phyloP scores from a whole-genome alignment of 306 rosid species.

The Vigna mungo region DNA sequence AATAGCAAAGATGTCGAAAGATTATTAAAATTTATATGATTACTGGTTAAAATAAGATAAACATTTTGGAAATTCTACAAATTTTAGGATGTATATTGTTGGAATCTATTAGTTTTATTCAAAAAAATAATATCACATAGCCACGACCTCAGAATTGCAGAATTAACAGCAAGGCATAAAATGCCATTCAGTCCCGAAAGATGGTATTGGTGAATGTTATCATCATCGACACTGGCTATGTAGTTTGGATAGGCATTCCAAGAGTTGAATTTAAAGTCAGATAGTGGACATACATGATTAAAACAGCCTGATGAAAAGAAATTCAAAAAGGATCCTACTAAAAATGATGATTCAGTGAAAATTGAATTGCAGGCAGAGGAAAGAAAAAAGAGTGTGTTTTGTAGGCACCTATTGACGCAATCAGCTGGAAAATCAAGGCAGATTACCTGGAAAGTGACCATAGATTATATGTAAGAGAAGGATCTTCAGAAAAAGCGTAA shows the following conservation, averaged over 20 bases:
- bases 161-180: constrained; percentile 48
- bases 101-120: no score
- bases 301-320: no score
- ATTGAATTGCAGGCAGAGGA: not conserved
- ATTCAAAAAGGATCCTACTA: no score
- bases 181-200: constrained; percentile 72
- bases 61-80: no score
- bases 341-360: no score
- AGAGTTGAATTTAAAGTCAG: no score
- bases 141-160: constrained; percentile 47
- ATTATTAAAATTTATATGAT: no score
- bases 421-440: not conserved
- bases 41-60: no score
- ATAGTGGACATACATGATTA: no score
- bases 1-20: no score
- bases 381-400: not conserved
- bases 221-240: constrained; percentile 42
- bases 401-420: constrained; percentile 44
- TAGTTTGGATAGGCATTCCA: not conserved
- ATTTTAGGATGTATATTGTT: no score
- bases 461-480: constrained; percentile 59
- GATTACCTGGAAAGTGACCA: constrained; percentile 64
- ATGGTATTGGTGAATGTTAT: constrained; percentile 52
- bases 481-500: constrained; percentile 59
- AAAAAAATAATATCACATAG: not conserved